A percentile compares a stretch with the other conserved stretches of the same genome.
phyloP scores from a whole-genome alignment of 805 yeast genomes.

The Komagataella kurtzmanii region DNA sequence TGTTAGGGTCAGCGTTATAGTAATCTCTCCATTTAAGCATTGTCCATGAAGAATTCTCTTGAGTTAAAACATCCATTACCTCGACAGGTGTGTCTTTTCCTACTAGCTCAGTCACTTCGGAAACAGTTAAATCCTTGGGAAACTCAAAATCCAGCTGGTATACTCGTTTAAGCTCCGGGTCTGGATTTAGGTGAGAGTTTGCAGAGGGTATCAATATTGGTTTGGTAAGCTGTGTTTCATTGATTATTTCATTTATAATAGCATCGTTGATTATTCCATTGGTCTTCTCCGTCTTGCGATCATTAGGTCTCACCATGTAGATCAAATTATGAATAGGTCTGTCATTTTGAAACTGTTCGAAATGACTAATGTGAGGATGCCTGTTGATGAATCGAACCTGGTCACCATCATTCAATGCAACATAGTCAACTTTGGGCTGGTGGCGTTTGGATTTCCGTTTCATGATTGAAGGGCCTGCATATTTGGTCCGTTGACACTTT shows the following conservation, averaged over 20 bases:
- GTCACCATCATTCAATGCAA: conserved; percentile 63
- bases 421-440: conserved; percentile 51
- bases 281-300: conserved; percentile 6
- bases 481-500: conserved; percentile 20
- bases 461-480: conserved; percentile 34
- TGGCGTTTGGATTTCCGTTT: conserved; percentile 44
- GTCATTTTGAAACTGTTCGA: conserved; percentile 15
- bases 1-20: conserved; percentile 27
- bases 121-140: conserved; percentile 44
- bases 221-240: conserved; percentile 13
- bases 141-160: conserved; percentile 10
- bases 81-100: conserved; percentile 58
- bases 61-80: conserved; percentile 84
- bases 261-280: conserved; percentile 11
- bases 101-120: conserved; percentile 38
- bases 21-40: conserved; percentile 66
- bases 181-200: conserved; percentile 5
- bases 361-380: conserved; percentile 40
- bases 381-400: conserved; percentile 23
- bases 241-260: conserved; percentile 10
- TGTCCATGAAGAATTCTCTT: conserved; percentile 56
- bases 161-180: not conserved
- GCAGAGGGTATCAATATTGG: conserved; percentile 17
- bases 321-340: conserved; percentile 12
- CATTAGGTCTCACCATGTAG: conserved; percentile 13